Evolutionary conservation across 2,329 filamentous ascomycete species (phyloP), one percentile per base, ranked within the genome.

Genomic region (Fusarium algeriense): DNA sequence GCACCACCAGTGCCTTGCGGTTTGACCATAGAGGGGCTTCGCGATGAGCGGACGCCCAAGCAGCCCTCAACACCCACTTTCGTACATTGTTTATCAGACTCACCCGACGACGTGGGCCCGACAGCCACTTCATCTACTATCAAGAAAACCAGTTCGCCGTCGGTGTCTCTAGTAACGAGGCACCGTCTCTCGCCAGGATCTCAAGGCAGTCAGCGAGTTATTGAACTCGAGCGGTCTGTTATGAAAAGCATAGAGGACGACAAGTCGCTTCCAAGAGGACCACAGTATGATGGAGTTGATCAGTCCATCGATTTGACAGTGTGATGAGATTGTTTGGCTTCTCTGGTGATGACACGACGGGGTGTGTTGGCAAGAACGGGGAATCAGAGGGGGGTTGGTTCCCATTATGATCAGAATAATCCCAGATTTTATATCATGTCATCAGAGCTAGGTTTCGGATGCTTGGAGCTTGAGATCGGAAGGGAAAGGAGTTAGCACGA

Each of bases 221-320:
- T 63, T 69, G 55, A 64, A 34, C 54, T 52, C 17, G 53, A 69
- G n/a, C 20, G 41, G 14, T 32, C 14, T 15, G 37, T 73, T 48
- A 55, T 59, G 19, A 35, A 60, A 20, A 73, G 70, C 34, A 73
- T 78, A 32, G 76, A 78, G 60, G 63, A 38, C 7, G 71, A 73
- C 23, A 57, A 44, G 14, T 37, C 54, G 8, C 28, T 54, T 11
- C 26, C 46, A 13, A 54, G 26, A 20, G 71, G 72, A 15, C 67
- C 76, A 7, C 73, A 73, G 40, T 81, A 81, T 60, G 77, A 79
- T 50, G 79, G 80, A n/a, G 73, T 81, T 43, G 80, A 80, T 26
- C 70, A 74, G n/a, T 52, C 64, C 20, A 67, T 75, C 44, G 70
- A 71, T 50, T 62, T 76, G 53, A 66, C 64, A 15, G 46, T n/a